Evolutionary conservation across 495 filamentous ascomycete species (phyloP).

Genomic region (Tetracladium setigerum): DNA sequence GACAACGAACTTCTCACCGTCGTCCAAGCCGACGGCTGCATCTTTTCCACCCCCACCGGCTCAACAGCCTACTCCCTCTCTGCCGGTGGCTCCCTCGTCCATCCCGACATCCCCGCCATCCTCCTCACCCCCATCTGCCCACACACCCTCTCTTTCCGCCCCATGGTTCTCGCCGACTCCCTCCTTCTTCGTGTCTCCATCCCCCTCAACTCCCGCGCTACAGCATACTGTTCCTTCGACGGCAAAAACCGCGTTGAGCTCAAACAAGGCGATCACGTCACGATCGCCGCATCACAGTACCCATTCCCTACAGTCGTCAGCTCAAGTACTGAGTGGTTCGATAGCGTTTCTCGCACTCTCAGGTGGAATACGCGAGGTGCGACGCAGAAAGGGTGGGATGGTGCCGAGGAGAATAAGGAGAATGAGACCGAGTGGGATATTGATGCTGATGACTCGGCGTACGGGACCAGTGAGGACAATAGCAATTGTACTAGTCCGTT

Average conservation of each 20-base stretch:
- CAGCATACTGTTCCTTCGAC: constrained; percentile 93
- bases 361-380: constrained; percentile 89
- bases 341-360: constrained; percentile 81
- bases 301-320: constrained; percentile 91
- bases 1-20: constrained; percentile 90
- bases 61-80: constrained; percentile 95
- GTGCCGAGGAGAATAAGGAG: constrained; percentile 31
- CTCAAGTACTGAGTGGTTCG: constrained; percentile 83
- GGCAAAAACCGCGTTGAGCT: constrained; percentile 93
- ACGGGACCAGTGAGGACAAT: constrained; percentile 55
- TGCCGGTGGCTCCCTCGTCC: constrained; percentile 89
- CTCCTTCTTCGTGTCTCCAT: constrained; percentile 84
- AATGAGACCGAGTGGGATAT: constrained; percentile 69
- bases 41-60: constrained; percentile 92
- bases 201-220: constrained; percentile 75
- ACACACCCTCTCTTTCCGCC: constrained; percentile 91
- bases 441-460: constrained; percentile 62
- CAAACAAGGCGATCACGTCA: constrained; percentile 85
- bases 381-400: constrained; percentile 64
- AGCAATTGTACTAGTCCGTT: constrained; percentile 57
- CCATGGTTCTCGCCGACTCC: constrained; percentile 97
- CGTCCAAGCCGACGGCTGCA: constrained; percentile 92
- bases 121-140: constrained; percentile 96
- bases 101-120: constrained; percentile 95
- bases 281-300: constrained; percentile 87